phyloP scores from a whole-genome alignment of 768 basidiomycete genomes.

The Hypholoma sublateritium region DNA sequence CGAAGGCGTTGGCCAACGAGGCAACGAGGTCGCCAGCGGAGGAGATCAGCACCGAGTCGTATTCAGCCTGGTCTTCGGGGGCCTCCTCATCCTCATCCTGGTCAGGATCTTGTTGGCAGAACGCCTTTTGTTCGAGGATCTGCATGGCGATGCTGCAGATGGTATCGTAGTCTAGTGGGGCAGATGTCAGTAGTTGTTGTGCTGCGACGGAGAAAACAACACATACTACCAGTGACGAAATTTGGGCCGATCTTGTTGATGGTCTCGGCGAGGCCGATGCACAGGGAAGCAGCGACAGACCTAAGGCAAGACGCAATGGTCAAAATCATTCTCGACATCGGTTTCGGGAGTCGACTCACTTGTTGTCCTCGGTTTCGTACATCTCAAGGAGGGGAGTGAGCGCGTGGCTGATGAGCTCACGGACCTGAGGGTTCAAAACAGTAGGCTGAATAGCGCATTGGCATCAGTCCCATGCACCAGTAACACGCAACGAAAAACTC shows the following conservation, averaged over 20 bases:
- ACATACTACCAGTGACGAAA: conserved; percentile 75
- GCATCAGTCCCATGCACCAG: background rate
- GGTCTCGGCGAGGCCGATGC: conserved; percentile 86
- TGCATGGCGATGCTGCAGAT: conserved; percentile 82
- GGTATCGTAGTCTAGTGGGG: conserved; percentile 61
- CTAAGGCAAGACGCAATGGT: conserved; percentile 53
- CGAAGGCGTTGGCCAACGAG: conserved; percentile 82
- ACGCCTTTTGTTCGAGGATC: conserved; percentile 90
- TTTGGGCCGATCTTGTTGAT: conserved; percentile 91
- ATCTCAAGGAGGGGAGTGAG: conserved; percentile 78
- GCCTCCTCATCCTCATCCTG: conserved; percentile 86
- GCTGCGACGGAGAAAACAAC: background rate
- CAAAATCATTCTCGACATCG: conserved; percentile 10
- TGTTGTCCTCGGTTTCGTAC: conserved; percentile 95
- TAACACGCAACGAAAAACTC: conserved; percentile 26
- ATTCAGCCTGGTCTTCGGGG: conserved; percentile 90
- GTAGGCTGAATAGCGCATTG: conserved; percentile 12
- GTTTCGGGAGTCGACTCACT: conserved; percentile 57
- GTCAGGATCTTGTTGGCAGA: conserved; percentile 96
- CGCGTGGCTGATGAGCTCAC: conserved; percentile 75
- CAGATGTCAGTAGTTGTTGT: conserved; percentile 6
- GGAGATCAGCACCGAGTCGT: conserved; percentile 92
- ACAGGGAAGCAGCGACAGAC: conserved; percentile 84
- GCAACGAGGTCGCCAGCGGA: conserved; percentile 94
- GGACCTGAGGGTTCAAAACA: conserved; percentile 67